Percentiles rank a stretch among this genome's conserved stretches.
Evolutionary conservation across 1,139 yeast species (phyloP).

Genomic region (Kodamaea sp.): DNA sequence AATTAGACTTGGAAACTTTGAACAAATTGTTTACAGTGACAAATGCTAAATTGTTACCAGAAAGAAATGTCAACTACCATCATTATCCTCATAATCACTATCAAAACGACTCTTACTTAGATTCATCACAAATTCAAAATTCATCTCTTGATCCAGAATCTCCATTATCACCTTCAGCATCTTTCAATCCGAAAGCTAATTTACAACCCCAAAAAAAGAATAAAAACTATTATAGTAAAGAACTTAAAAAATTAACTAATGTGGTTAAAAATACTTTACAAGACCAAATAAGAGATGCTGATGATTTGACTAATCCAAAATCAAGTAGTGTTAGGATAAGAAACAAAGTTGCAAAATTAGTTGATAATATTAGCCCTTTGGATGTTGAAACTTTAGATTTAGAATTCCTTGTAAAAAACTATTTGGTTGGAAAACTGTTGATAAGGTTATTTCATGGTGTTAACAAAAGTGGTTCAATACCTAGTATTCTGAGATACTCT

Average conservation of each 20-base stretch:
- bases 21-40: slow-evolving; percentile 58
- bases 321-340: slow-evolving; percentile 31
- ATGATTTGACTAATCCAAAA: slow-evolving; percentile 19
- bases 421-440: slow-evolving; percentile 36
- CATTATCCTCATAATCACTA: neutral
- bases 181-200: slow-evolving; percentile 5
- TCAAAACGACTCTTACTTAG: neutral
- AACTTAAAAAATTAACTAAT: slow-evolving; percentile 60
- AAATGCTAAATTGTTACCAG: slow-evolving; percentile 41
- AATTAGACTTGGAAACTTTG: slow-evolving; percentile 61
- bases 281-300: slow-evolving; percentile 44
- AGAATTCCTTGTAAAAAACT: slow-evolving; percentile 31
- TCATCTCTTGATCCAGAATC: slow-evolving; percentile 2
- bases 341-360: slow-evolving; percentile 34
- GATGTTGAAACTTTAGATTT: slow-evolving; percentile 46
- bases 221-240: slow-evolving; percentile 37
- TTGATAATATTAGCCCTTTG: slow-evolving; percentile 34
- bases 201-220: slow-evolving; percentile 19
- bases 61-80: slow-evolving; percentile 14
- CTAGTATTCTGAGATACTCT: neutral
- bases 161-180: slow-evolving; percentile 4
- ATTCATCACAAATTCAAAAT: slow-evolving; percentile 1
- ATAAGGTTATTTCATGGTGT: slow-evolving; percentile 35
- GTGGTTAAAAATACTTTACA: slow-evolving; percentile 74
- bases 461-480: slow-evolving; percentile 4